Conservation (phyloP, 768 basidiomycete species). For the Leucosporidium scottii region DNA sequence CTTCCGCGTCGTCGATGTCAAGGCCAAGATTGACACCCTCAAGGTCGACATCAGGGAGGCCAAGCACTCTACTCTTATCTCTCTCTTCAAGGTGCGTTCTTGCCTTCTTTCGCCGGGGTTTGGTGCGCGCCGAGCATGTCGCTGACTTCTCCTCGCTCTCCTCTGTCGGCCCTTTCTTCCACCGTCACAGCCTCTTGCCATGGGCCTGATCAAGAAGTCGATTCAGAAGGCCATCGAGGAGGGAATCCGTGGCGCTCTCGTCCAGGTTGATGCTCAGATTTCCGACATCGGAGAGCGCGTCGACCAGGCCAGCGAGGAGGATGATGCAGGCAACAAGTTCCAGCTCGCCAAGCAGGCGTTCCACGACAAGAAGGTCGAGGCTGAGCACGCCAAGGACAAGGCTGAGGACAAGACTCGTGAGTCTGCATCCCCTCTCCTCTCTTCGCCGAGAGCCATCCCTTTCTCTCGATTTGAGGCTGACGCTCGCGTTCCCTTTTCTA, state of each 20-base stretch:
- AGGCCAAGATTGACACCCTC: slow-evolving; percentile 68
- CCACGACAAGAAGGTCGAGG: slow-evolving; percentile 54
- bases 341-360: slow-evolving; percentile 62
- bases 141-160: too few species aligned
- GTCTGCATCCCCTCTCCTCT: background rate
- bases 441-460: too few species aligned
- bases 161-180: too few species aligned
- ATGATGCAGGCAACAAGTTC: slow-evolving; percentile 45
- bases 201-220: slow-evolving; percentile 71
- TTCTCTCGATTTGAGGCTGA: background rate
- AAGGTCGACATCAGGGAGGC: slow-evolving; percentile 86
- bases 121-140: too few species aligned
- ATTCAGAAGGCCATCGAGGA: slow-evolving; percentile 58
- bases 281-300: slow-evolving; percentile 76
- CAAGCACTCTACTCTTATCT: slow-evolving; percentile 84
- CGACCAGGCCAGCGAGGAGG: slow-evolving; percentile 53
- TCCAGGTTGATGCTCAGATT: slow-evolving; percentile 82
- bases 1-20: slow-evolving; percentile 43
- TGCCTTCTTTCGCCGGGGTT: slow-evolving; percentile 41
- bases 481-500: too few species aligned
- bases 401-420: slow-evolving; percentile 43
- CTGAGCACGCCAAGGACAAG: slow-evolving; percentile 45
- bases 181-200: slow-evolving; percentile 50
- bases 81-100: slow-evolving; percentile 52
- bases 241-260: slow-evolving; percentile 69